Evolutionary conservation across 495 filamentous ascomycete species (phyloP).

Genomic region (Penicillium coffeae): DNA sequence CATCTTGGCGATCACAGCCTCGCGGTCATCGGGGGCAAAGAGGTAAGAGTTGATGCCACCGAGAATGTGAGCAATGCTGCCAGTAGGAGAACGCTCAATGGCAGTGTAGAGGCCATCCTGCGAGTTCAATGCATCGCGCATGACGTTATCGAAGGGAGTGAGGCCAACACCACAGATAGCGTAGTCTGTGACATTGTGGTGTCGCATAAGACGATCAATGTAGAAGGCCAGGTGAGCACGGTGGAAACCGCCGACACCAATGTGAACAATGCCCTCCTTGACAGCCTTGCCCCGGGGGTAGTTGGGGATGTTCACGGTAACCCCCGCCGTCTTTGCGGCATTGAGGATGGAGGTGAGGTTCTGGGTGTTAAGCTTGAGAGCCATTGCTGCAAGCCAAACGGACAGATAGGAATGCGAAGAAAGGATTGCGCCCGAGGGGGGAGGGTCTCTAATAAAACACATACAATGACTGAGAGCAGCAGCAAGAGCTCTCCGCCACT

Average conservation of each 20-base stretch:
- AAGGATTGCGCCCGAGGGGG: background rate
- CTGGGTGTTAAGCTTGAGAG: slow-evolving; percentile 38
- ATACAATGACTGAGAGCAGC: no score
- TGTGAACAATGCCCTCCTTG: slow-evolving; percentile 48
- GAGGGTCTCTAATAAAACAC: background rate
- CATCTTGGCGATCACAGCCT: slow-evolving; percentile 48
- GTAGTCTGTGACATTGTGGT: slow-evolving; percentile 39
- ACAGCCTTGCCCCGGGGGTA: slow-evolving; percentile 35
- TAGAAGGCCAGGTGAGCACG: slow-evolving; percentile 46
- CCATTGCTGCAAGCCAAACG: slow-evolving; percentile 19
- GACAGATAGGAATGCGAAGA: slow-evolving; percentile 8
- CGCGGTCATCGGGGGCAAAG: slow-evolving; percentile 43
- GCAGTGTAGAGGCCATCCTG: slow-evolving; percentile 48
- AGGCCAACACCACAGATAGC: slow-evolving; percentile 46
- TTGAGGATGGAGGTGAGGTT: slow-evolving; percentile 33
- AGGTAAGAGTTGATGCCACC: slow-evolving; percentile 49
- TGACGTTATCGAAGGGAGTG: slow-evolving; percentile 41
- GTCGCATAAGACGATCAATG: slow-evolving; percentile 43
- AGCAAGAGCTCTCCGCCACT: no score
- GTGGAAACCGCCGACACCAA: slow-evolving; percentile 49
- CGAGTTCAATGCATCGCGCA: slow-evolving; percentile 39
- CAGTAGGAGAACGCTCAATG: slow-evolving; percentile 42
- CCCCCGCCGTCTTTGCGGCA: slow-evolving; percentile 18
- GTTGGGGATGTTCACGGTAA: slow-evolving; percentile 29
- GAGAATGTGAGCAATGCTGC: slow-evolving; percentile 40